Base-by-base conservation (phyloP, 2,329 filamentous ascomycete genomes). In the Penicillium sp. region DNA sequence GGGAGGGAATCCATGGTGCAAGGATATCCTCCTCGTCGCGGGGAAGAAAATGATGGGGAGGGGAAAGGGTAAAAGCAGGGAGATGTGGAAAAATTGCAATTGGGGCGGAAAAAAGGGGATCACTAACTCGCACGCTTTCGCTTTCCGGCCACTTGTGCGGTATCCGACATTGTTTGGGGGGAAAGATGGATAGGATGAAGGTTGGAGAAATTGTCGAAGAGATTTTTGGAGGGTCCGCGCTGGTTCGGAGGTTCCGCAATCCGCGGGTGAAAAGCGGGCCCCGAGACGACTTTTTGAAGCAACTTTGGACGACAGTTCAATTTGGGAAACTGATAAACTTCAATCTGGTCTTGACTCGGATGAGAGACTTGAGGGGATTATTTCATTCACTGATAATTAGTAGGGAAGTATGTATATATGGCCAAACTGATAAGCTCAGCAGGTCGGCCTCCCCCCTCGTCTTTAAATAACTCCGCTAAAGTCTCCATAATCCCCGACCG, bases 71-170 rank as follows among this genome's bases (percentile, higher is more conserved):
- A 38, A 10, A 28, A 38, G 51, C n/a, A 40, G 38, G 52, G 52
- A 43, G 16, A 43, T 30, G 35, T 13, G 22, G n/a, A 11, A 55
- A 42, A 56, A 56, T 28, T 16, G 30, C 28, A 14, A 48, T 33
- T 57, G n/a, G 6, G 16, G 19, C 28, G 30, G 25, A n/a, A 53
- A 53, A 11, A 28, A 51, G 35, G 30, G n/a, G 43, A 16, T 22
- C 54, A 77, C 75, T 65, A 73, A 77, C 75, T 75, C 63, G 75
- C 73, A 63, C 75, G 68, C 68, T 77, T 77, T 68, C 75, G 71
- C 68, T 77, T 77, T 42, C 75, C 75, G 40, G 73, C 72, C 6
- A 62, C 62, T 66, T 74, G 71, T 58, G 67, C 62, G 56, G 64
- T 51, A 45, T 75, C 73, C 14, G 75, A 76, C 75, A 77, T 77